A percentile compares a stretch with the other conserved stretches of the same genome.
Evolutionary conservation across 345 rosid species (phyloP).

Genomic region (Camelina neglecta): DNA sequence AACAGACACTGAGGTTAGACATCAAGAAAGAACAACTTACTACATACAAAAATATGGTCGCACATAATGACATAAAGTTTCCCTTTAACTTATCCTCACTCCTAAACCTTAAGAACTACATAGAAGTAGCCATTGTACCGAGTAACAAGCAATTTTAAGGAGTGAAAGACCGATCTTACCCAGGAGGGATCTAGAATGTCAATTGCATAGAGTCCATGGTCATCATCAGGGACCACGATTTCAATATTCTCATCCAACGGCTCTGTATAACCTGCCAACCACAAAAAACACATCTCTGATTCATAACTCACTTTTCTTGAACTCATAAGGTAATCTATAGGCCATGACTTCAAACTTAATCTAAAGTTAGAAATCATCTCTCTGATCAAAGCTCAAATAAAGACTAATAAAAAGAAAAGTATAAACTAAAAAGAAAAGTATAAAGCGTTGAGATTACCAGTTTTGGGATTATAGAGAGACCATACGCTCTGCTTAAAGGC

Average conservation of each 20-base stretch:
- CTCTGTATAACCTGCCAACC: slow-evolving; percentile 75
- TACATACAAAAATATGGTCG: neutral
- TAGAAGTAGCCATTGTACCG: neutral
- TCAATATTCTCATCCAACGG: slow-evolving; percentile 62
- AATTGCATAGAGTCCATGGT: slow-evolving; percentile 80
- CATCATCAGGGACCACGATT: slow-evolving; percentile 83
- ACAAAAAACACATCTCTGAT: neutral
- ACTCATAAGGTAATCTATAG: neutral
- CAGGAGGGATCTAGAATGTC: slow-evolving; percentile 83
- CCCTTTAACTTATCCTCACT: neutral
- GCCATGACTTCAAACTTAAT: neutral
- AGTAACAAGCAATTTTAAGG: neutral
- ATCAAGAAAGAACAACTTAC: neutral
- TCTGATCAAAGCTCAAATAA: neutral
- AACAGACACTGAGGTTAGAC: neutral
- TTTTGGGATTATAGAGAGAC: slow-evolving; percentile 78
- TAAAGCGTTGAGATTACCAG: slow-evolving; percentile 50
- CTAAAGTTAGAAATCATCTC: neutral
- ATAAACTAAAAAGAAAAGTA: neutral
- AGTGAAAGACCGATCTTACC: slow-evolving; percentile 50
- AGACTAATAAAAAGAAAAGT: neutral
- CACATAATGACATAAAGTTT: neutral
- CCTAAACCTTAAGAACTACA: neutral
- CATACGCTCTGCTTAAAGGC: slow-evolving; percentile 77
- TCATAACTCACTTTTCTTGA: neutral